These are phyloP conservation scores for Hemileia vastatrix DNA, from an alignment of 1,284 basidiomycete species.

Conservation along the genomic window DNA sequence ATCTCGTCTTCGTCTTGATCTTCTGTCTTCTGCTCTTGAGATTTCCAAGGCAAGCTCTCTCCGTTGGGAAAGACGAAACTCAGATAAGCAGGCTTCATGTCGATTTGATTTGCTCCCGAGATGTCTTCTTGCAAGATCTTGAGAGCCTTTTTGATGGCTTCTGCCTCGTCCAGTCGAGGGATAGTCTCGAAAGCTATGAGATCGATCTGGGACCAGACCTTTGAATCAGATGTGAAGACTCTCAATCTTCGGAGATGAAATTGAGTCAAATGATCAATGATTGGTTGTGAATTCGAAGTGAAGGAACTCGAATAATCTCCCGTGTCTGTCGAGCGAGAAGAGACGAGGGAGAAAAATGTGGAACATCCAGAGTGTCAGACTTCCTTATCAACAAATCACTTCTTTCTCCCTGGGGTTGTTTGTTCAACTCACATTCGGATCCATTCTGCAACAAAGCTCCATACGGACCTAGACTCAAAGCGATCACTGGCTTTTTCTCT, in stretches of 20 bases:
- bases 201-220: conserved; percentile 30
- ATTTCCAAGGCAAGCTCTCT: conserved; percentile 27
- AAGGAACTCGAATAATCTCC: too few relatives aligned
- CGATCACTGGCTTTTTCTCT: conserved; percentile 25
- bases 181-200: conserved; percentile 36
- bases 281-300: too few relatives aligned
- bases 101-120: conserved; percentile 11
- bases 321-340: too few relatives aligned
- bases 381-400: too few relatives aligned
- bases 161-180: conserved; percentile 34
- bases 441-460: conserved; percentile 28
- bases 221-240: conserved; percentile 24
- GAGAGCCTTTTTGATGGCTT: conserved; percentile 31
- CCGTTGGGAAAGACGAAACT: conserved; percentile 31
- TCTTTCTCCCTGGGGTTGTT: not conserved
- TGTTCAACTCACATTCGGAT: conserved; percentile 8
- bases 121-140: conserved; percentile 24
- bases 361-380: too few relatives aligned
- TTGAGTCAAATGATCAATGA: too few relatives aligned
- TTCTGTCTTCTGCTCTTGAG: conserved; percentile 3
- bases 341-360: too few relatives aligned
- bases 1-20: conserved; percentile 23
- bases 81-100: conserved; percentile 32
- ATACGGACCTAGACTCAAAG: conserved; percentile 35
- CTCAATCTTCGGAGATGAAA: conserved; percentile 32